Conservation (phyloP, 192 early-diverging fungal species). For the Umbelopsis sp. region DNA sequence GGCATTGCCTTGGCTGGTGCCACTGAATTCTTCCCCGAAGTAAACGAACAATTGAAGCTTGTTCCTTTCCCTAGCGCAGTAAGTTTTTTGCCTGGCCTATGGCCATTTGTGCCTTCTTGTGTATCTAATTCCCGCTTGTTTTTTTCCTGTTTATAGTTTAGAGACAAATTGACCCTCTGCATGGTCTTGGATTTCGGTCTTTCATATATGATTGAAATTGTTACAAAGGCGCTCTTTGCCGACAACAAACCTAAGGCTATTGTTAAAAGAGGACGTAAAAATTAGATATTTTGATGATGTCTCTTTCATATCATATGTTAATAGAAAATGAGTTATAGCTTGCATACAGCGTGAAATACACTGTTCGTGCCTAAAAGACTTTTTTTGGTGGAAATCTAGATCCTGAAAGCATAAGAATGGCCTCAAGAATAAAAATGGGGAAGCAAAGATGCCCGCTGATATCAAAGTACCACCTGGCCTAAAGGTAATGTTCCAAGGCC, state of each 20-base stretch:
- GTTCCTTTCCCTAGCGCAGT: conserved; percentile 87
- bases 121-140: background rate
- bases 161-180: conserved; percentile 72
- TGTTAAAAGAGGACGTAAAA: conserved; percentile 37
- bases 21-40: conserved; percentile 82
- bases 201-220: conserved; percentile 80
- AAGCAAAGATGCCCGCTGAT: too few relatives aligned
- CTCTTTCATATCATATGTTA: background rate
- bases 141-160: conserved; percentile 60
- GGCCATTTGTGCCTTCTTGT: too few relatives aligned
- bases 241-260: conserved; percentile 90
- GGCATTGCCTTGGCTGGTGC: conserved; percentile 87
- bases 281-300: conserved; percentile 3
- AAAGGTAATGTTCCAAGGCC: too few relatives aligned
- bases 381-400: too few relatives aligned
- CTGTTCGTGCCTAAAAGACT: too few relatives aligned
- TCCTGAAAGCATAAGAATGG: too few relatives aligned
- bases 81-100: conserved; percentile 28
- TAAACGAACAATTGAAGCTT: conserved; percentile 90
- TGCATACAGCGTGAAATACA: too few relatives aligned
- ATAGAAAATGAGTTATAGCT: background rate
- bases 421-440: too few relatives aligned
- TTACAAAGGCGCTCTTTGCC: conserved; percentile 78
- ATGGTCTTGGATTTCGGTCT: conserved; percentile 91
- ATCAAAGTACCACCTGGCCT: too few relatives aligned